A percentile compares a stretch with the other conserved stretches of the same genome.
These are phyloP conservation scores for Trametes gibbosa DNA, from an alignment of 768 basidiomycete species.

Conservation along the genomic window DNA sequence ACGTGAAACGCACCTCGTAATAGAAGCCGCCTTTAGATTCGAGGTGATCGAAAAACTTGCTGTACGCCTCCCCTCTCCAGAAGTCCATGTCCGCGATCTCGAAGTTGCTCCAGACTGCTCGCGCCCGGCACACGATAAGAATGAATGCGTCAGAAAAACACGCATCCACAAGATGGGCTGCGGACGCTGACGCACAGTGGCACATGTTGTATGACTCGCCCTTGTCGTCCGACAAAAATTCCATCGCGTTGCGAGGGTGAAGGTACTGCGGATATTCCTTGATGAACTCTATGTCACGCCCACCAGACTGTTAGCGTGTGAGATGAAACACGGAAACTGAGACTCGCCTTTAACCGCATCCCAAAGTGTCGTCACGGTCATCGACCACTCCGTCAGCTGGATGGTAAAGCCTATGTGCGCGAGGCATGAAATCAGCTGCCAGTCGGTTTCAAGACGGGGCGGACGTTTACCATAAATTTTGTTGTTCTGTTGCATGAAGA, in stretches of 20 bases:
- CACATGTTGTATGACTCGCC: slow-evolving; percentile 65
- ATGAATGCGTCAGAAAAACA: background rate
- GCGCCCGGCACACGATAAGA: background rate
- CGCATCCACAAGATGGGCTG: background rate
- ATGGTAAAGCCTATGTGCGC: slow-evolving; percentile 52
- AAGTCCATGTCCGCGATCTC: slow-evolving; percentile 56
- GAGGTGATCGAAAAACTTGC: slow-evolving; percentile 77
- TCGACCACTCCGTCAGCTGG: slow-evolving; percentile 59
- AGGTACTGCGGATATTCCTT: slow-evolving; percentile 52
- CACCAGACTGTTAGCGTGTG: slow-evolving; percentile 28
- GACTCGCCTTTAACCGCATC: slow-evolving; percentile 47
- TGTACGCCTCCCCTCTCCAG: slow-evolving; percentile 83
- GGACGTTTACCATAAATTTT: slow-evolving; percentile 58
- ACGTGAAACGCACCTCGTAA: slow-evolving; percentile 60
- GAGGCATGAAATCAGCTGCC: background rate
- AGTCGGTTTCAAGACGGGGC: background rate
- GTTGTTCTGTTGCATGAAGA: slow-evolving; percentile 65
- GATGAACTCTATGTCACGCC: slow-evolving; percentile 46
- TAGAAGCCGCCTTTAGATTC: slow-evolving; percentile 87
- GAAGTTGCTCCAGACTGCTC: slow-evolving; percentile 61
- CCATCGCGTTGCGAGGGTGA: slow-evolving; percentile 55
- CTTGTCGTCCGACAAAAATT: slow-evolving; percentile 63
- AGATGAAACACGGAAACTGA: background rate
- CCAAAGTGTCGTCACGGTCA: slow-evolving; percentile 68
- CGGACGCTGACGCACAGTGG: slow-evolving; percentile 44